These are phyloP conservation scores for Yarrowia sp. DNA, from an alignment of 805 yeast genomes.

Conservation along the genomic window DNA sequence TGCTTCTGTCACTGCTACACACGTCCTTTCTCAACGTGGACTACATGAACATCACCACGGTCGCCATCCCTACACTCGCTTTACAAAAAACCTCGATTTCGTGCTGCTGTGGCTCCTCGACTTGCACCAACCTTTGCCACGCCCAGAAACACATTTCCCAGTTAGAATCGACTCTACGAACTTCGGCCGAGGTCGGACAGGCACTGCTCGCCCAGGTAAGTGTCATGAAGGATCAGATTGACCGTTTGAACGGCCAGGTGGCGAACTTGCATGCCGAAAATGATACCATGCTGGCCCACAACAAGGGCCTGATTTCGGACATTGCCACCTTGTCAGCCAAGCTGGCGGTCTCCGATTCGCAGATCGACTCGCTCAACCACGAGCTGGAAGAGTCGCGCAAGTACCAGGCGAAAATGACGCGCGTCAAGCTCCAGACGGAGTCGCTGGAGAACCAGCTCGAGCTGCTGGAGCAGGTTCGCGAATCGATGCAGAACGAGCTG, in stretches of 20 bases:
- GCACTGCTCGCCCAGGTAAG: constrained; percentile 11
- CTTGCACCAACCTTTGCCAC: neutral
- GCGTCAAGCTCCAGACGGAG: constrained; percentile 2
- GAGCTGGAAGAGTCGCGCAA: constrained; percentile 25
- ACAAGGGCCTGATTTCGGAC: neutral
- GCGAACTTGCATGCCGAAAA: neutral
- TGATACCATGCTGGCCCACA: constrained; percentile 9
- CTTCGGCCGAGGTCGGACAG: constrained; percentile 14
- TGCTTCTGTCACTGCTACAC: too few species aligned
- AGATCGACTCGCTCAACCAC: neutral
- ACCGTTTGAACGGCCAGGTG: constrained; percentile 24
- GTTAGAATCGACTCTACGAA: constrained; percentile 12
- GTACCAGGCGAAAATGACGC: neutral
- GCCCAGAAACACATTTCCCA: constrained; percentile 6
- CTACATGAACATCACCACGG: neutral
- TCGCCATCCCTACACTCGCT: neutral
- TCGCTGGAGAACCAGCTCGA: constrained; percentile 14
- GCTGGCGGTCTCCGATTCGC: neutral
- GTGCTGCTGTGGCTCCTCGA: constrained; percentile 15
- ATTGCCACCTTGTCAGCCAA: neutral
- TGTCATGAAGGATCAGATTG: constrained; percentile 15
- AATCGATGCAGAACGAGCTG: neutral
- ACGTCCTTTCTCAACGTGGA: neutral
- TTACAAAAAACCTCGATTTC: neutral
- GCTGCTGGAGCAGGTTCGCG: constrained; percentile 10